Conservation (phyloP, 2,329 filamentous ascomycete genomes). For the Claviceps sp. region DNA sequence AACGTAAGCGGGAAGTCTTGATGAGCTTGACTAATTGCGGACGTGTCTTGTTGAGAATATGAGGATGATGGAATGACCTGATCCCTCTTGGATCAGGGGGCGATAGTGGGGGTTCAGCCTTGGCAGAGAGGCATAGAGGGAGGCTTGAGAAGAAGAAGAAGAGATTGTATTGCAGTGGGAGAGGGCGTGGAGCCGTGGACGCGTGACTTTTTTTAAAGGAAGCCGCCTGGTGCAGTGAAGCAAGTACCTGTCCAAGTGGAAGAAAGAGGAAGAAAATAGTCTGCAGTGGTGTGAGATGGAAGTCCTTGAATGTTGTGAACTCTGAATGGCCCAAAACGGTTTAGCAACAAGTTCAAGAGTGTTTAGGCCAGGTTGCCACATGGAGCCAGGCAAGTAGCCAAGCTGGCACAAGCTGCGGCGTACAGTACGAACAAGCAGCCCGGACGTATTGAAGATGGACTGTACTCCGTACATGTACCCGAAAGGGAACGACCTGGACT, state of each 20-base stretch:
- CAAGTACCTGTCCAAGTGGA: neutral
- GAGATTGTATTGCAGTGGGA: neutral
- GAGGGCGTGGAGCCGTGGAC: neutral
- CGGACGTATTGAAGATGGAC: too few relatives aligned
- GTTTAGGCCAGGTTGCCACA: constrained; percentile 4
- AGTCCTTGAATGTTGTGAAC: neutral
- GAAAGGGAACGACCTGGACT: too few relatives aligned
- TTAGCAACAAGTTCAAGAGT: neutral
- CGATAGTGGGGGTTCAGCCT: constrained; percentile 3
- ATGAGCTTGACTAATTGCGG: neutral
- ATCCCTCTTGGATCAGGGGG: constrained; percentile 8
- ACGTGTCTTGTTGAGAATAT: neutral
- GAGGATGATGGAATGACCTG: neutral
- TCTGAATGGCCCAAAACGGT: neutral
- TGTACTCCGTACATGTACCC: too few relatives aligned
- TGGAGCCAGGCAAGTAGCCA: neutral
- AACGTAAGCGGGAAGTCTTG: neutral
- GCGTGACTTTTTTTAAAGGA: neutral
- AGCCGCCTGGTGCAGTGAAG: neutral
- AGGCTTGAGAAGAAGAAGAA: neutral
- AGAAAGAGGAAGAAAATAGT: neutral
- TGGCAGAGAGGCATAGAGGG: constrained; percentile 1
- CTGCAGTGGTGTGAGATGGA: neutral
- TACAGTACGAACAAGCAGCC: neutral
- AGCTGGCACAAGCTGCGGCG: neutral